These are phyloP conservation scores for Calonectria leucothoes DNA, from an alignment of 2,329 filamentous ascomycete species.

Conservation along the genomic window DNA sequence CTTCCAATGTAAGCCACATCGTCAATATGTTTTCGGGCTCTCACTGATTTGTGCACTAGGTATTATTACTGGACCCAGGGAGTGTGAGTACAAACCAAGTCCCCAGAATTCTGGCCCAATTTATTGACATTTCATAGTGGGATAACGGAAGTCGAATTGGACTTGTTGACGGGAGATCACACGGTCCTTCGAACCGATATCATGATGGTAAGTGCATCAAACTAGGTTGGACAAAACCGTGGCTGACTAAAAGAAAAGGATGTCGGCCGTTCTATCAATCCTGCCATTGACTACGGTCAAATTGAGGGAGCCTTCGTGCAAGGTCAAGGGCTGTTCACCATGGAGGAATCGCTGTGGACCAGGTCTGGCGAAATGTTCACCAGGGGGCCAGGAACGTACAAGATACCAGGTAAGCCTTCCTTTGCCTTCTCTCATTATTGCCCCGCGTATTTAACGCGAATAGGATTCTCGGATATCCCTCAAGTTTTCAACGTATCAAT, in stretches of 20 bases:
- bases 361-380: constrained; percentile 17
- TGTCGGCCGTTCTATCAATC: constrained; percentile 75
- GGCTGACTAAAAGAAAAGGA: not conserved
- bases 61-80: constrained; percentile 8
- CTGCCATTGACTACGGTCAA: constrained; percentile 69
- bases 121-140: constrained; percentile 58
- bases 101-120: not conserved
- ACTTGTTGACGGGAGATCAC: constrained; percentile 89
- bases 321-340: constrained; percentile 72
- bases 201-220: constrained; percentile 68
- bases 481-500: constrained; percentile 1
- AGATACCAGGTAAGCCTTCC: not conserved
- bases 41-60: not conserved
- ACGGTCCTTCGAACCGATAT: constrained; percentile 87
- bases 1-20: constrained; percentile 64
- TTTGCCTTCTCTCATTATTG: not conserved
- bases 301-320: constrained; percentile 75
- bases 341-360: constrained; percentile 65
- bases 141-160: constrained; percentile 88
- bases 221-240: not conserved
- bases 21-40: not conserved
- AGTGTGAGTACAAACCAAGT: not conserved
- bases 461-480: constrained; percentile 8
- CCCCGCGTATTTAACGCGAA: not conserved
- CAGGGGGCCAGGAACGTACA: constrained; percentile 5